Evolutionary conservation across 192 early-diverging fungal species (phyloP), one percentile per base, ranked within the genome.

Genomic region (Coemansia sp.): DNA sequence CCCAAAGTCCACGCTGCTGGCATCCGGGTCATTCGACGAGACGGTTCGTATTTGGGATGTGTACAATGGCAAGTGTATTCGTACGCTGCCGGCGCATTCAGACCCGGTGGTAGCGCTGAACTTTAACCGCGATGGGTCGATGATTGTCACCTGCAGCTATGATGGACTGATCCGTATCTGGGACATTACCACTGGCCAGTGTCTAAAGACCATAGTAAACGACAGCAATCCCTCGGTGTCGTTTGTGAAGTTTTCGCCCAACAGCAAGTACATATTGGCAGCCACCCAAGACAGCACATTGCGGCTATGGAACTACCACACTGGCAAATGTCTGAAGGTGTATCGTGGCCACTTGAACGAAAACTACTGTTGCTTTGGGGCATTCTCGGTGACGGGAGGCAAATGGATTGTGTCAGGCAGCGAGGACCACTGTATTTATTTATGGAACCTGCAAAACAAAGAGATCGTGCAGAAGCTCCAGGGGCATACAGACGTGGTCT

Each of bases 141-240:
- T 96, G 81, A 93, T 99, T 51, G 95, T 94, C 3, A 93, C 91
- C 5, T 90, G 89, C 45, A 90, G 91, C 59, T 89, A 91, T 62
- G 97, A 99, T 68, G 97, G 97, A 12, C 69, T 97, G 40, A 93
- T 99, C 49, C 93, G 97, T 18, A 96, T 99, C 53, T 99, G 97
- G 97, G 97, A 99, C 69, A 92, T 92, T 23, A 84, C 88, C 36
- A 91, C 94, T n/a, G 96, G 97, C 34, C 91, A 97, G 69, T 97
- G 94, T 62, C 83, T 98, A 10, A 98, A 96, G 70, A 99, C 97
- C 4, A 74, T 99, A 21, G 87, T 99, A 14, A 91, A 94, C 66
- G 95, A 97, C 63, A 89, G 90, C 58, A 96, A 94, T 55, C 95
- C 92, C 43, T 87, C 90, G 14, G 95, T 97, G 84, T 93, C 92